Percentiles rank a stretch among this genome's conserved stretches.
These are phyloP conservation scores for Colletotrichum tamarilloi DNA, from an alignment of 2,329 filamentous ascomycete genomes.

Conservation along the genomic window DNA sequence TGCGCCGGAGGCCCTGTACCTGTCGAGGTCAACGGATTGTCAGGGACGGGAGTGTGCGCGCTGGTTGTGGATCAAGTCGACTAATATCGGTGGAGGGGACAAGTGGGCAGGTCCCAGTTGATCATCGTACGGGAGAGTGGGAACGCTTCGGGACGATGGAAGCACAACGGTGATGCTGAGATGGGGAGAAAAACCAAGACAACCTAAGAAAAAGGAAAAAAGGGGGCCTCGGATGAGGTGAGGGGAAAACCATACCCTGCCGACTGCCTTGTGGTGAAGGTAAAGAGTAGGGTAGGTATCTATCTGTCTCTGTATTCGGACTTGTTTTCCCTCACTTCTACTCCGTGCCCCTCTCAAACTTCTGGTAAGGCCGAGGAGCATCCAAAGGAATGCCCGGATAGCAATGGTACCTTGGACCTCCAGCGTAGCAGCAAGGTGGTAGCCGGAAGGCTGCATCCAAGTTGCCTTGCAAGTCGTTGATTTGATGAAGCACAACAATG, in stretches of 20 bases:
- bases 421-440: background rate
- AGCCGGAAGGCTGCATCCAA: background rate
- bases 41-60: slow-evolving; percentile 25
- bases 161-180: slow-evolving; percentile 12
- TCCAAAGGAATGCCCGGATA: background rate
- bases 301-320: background rate
- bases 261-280: background rate
- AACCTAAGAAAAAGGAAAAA: slow-evolving; percentile 1
- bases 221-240: background rate
- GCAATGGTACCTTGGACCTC: background rate
- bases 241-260: background rate
- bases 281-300: background rate
- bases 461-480: background rate
- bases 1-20: background rate
- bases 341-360: background rate
- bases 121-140: slow-evolving; percentile 24
- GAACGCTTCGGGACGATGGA: slow-evolving; percentile 14
- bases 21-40: slow-evolving; percentile 14
- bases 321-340: background rate
- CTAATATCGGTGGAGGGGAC: slow-evolving; percentile 18
- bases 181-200: background rate
- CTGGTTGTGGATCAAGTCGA: slow-evolving; percentile 28
- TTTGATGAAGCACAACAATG: background rate
- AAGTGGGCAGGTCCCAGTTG: slow-evolving; percentile 29
- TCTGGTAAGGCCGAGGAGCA: too few relatives aligned